Conservation (phyloP, 179 eudicot genomes). For the Amaranthus tricolor region DNA sequence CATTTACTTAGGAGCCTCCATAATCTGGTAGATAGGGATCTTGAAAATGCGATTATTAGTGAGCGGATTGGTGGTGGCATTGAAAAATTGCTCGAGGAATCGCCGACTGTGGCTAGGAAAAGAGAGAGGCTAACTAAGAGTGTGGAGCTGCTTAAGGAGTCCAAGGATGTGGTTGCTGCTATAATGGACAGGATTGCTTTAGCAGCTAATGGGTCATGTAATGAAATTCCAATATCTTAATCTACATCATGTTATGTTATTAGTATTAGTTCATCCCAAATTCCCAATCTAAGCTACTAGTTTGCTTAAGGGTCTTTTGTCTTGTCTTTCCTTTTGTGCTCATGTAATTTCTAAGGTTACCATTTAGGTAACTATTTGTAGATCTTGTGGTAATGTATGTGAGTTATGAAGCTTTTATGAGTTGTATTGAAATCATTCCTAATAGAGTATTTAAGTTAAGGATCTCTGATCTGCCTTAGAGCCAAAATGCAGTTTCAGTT, state of each 20-base stretch:
- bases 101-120: conserved; percentile 38
- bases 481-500: not conserved
- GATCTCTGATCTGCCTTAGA: not conserved
- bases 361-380: not conserved
- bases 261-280: not conserved
- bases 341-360: not conserved
- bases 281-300: not conserved
- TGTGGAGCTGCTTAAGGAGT: conserved; percentile 41
- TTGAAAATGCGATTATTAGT: conserved; percentile 29
- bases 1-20: conserved; percentile 29
- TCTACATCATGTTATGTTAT: not conserved
- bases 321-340: not conserved
- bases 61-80: conserved; percentile 43
- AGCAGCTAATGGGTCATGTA: not conserved
- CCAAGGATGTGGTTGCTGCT: conserved; percentile 35
- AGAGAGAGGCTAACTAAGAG: conserved; percentile 38
- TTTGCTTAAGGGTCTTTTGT: not conserved
- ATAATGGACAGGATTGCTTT: conserved; percentile 35
- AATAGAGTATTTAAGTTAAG: not conserved
- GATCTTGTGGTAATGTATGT: not conserved
- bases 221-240: not conserved
- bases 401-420: not conserved
- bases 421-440: not conserved
- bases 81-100: conserved; percentile 43
- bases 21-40: conserved; percentile 38